phyloP scores from a whole-genome alignment of 75 land plant genomes.

The Selaginella tamariscina region DNA sequence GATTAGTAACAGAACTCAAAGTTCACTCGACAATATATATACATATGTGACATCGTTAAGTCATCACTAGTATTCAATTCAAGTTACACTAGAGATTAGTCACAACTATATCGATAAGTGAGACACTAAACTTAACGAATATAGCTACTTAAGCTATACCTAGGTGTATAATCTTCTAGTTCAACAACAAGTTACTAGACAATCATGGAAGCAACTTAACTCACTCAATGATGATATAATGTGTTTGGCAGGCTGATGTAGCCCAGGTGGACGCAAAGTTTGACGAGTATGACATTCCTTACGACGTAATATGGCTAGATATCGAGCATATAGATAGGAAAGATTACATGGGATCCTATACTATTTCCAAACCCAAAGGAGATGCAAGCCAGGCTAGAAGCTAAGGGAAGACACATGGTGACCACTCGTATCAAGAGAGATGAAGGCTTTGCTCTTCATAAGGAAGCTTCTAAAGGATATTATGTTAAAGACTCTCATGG shows the following conservation, averaged over 20 bases:
- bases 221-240: too few relatives aligned
- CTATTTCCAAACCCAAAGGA: constrained; percentile 82
- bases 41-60: too few relatives aligned
- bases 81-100: too few relatives aligned
- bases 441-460: constrained; percentile 58
- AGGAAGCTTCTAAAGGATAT: constrained; percentile 83
- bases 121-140: too few relatives aligned
- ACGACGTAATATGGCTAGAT: constrained; percentile 98
- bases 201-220: too few relatives aligned
- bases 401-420: constrained; percentile 94
- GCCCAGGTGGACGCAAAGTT: constrained; percentile 65
- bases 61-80: too few relatives aligned
- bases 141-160: too few relatives aligned
- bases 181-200: too few relatives aligned
- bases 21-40: too few relatives aligned
- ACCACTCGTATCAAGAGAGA: constrained; percentile 93
- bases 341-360: constrained; percentile 70
- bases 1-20: too few relatives aligned
- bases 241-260: constrained; percentile 99
- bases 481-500: constrained; percentile 79
- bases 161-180: too few relatives aligned
- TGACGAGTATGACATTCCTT: constrained; percentile 93
- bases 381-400: constrained; percentile 85
- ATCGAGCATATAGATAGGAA: constrained; percentile 98
- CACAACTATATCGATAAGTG: too few relatives aligned